These are phyloP conservation scores for Ogataea trehaloabstinens DNA, from an alignment of 805 yeast species.

Conservation along the genomic window DNA sequence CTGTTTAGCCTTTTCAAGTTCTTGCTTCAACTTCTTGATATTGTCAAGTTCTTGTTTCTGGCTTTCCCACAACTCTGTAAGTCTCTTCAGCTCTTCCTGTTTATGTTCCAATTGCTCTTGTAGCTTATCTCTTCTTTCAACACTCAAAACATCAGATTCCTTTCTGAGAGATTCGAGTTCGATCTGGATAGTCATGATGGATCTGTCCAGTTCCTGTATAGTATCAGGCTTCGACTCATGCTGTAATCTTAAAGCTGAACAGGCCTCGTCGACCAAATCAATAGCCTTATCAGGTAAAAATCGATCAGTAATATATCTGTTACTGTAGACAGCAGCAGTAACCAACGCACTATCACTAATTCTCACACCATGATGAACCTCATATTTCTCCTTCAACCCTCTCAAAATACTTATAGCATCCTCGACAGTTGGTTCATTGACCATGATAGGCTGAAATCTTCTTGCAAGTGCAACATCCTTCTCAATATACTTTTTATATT, in stretches of 20 bases:
- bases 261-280: conserved; percentile 95
- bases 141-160: conserved; percentile 82
- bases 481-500: conserved; percentile 87
- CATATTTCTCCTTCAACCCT: conserved; percentile 91
- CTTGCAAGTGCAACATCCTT: conserved; percentile 95
- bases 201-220: conserved; percentile 82
- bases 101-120: conserved; percentile 65
- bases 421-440: conserved; percentile 85
- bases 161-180: conserved; percentile 92
- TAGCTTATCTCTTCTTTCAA: conserved; percentile 72
- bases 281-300: conserved; percentile 95
- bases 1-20: conserved; percentile 77
- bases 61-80: conserved; percentile 83
- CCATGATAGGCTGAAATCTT: conserved; percentile 84
- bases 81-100: conserved; percentile 60
- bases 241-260: conserved; percentile 89
- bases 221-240: conserved; percentile 98
- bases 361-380: conserved; percentile 96
- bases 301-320: conserved; percentile 87
- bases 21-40: conserved; percentile 76
- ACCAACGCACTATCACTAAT: conserved; percentile 90
- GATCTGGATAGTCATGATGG: conserved; percentile 89
- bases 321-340: conserved; percentile 86
- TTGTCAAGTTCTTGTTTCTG: conserved; percentile 76
- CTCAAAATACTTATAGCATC: conserved; percentile 90